Percentiles rank a stretch among this genome's conserved stretches.
phyloP scores from a whole-genome alignment of 345 rosid species.

The Ricinus communis region DNA sequence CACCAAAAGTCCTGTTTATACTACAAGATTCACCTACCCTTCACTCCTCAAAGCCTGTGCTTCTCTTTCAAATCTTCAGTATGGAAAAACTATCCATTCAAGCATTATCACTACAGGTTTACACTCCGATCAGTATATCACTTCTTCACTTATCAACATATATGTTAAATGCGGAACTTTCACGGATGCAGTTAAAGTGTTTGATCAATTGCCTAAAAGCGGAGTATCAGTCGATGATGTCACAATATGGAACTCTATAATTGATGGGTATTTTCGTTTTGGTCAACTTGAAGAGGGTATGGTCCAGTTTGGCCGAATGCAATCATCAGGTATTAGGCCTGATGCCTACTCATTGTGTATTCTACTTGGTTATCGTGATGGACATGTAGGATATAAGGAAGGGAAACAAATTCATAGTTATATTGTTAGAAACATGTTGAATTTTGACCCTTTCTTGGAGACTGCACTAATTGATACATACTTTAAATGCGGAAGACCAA shows the following conservation, averaged over 20 bases:
- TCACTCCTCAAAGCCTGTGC: conserved; percentile 34
- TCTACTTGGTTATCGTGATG: conserved; percentile 48
- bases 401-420: conserved; percentile 67
- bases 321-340: conserved; percentile 48
- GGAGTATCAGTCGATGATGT: conserved; percentile 41
- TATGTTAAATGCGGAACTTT: conserved; percentile 65
- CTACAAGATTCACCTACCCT: conserved; percentile 57
- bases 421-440: conserved; percentile 42
- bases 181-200: conserved; percentile 58
- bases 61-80: conserved; percentile 10
- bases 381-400: conserved; percentile 28
- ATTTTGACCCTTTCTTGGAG: conserved; percentile 52
- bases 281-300: conserved; percentile 44
- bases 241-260: conserved; percentile 68
- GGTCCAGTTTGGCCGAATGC: conserved; percentile 55
- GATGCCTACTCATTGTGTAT: conserved; percentile 65
- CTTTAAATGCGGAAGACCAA: conserved; percentile 37
- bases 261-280: conserved; percentile 58
- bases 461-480: conserved; percentile 65
- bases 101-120: conserved; percentile 45
- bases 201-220: conserved; percentile 49
- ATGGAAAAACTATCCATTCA: conserved; percentile 52
- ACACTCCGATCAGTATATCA: conserved; percentile 48
- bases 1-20: conserved; percentile 36
- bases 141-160: conserved; percentile 62